Conservation (phyloP, 495 filamentous ascomycete species). For the Aspergillus bridgeri region DNA sequence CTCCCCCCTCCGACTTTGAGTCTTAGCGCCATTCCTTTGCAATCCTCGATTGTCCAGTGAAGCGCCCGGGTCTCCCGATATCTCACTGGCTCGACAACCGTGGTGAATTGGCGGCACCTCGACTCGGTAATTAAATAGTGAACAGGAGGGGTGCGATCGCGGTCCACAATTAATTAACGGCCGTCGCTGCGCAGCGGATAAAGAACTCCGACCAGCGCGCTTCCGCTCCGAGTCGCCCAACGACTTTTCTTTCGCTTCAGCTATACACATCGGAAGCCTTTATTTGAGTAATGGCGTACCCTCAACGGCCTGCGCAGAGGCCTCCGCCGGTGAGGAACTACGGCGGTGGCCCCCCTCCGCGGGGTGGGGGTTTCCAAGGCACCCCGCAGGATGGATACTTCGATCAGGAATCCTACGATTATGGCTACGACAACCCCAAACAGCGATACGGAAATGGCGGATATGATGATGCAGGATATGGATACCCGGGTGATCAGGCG, state of each 20-base stretch:
- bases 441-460: conserved; percentile 40
- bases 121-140: not conserved
- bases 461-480: conserved; percentile 44
- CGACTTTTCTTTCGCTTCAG: not conserved
- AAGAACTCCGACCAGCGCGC: not conserved
- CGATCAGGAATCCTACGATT: conserved; percentile 47
- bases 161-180: not conserved
- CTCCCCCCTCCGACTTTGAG: not conserved
- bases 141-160: not conserved
- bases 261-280: not conserved
- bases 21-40: not conserved
- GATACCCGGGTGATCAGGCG: conserved; percentile 48
- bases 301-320: conserved; percentile 30
- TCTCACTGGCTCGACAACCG: not conserved
- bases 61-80: not conserved
- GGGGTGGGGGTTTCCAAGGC: conserved; percentile 17
- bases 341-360: conserved; percentile 33
- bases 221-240: not conserved
- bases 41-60: not conserved
- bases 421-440: conserved; percentile 39
- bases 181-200: not conserved
- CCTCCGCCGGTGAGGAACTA: conserved; percentile 54
- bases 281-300: conserved; percentile 35
- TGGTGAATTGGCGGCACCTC: not conserved
- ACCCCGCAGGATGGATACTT: conserved; percentile 49